A percentile compares a stretch with the other conserved stretches of the same genome.
Conservation (phyloP, 495 filamentous ascomycete species). For the Hypoxylon rickii region DNA sequence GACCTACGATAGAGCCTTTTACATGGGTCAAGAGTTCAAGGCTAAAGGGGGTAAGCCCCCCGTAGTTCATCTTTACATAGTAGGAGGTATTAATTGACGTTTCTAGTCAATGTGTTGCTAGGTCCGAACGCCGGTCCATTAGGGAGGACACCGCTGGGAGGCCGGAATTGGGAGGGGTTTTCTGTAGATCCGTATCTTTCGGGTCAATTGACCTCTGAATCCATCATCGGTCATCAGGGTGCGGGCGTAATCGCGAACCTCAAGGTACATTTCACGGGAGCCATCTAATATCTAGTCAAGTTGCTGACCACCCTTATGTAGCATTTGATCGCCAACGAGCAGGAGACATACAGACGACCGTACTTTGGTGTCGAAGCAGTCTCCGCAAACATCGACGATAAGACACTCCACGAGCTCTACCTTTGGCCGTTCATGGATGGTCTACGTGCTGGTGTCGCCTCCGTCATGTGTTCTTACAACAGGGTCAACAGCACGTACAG, state of each 20-base stretch:
- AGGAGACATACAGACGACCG: slow-evolving; percentile 65
- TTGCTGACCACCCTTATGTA: slow-evolving; percentile 1
- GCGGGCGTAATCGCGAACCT: slow-evolving; percentile 59
- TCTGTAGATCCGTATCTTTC: slow-evolving; percentile 55
- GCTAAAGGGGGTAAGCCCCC: slow-evolving; percentile 53
- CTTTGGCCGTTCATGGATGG: slow-evolving; percentile 73
- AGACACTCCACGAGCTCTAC: slow-evolving; percentile 72
- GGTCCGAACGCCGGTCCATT: slow-evolving; percentile 67
- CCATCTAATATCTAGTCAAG: neutral
- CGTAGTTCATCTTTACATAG: neutral
- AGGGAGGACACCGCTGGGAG: slow-evolving; percentile 54
- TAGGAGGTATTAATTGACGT: slow-evolving; percentile 53
- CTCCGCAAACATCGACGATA: slow-evolving; percentile 67
- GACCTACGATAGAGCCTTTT: slow-evolving; percentile 50
- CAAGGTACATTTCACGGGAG: slow-evolving; percentile 44
- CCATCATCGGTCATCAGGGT: slow-evolving; percentile 54
- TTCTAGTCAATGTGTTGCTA: slow-evolving; percentile 71
- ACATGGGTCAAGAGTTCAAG: slow-evolving; percentile 64
- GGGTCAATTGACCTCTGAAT: slow-evolving; percentile 51
- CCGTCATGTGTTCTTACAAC: slow-evolving; percentile 73
- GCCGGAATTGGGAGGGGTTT: slow-evolving; percentile 63
- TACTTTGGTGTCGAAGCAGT: slow-evolving; percentile 52
- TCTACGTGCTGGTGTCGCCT: slow-evolving; percentile 61
- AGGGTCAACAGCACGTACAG: slow-evolving; percentile 67
- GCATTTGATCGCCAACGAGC: slow-evolving; percentile 70